These are phyloP conservation scores for Cystobasidium onofrii DNA, from an alignment of 768 basidiomycete genomes.

Conservation along the genomic window DNA sequence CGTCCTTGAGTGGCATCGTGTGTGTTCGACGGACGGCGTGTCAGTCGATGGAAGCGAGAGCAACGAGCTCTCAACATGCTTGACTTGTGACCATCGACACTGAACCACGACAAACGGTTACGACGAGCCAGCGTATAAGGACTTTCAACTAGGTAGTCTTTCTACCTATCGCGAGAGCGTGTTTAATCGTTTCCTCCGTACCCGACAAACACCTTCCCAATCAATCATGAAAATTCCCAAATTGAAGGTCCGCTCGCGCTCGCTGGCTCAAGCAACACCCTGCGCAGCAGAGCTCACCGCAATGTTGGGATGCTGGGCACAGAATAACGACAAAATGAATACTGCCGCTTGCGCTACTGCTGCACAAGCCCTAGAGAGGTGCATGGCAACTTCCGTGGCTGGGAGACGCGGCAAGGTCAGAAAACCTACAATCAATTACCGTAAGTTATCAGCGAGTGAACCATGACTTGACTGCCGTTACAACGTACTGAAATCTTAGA, in stretches of 20 bases:
- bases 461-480: background rate
- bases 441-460: background rate
- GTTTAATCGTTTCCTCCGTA: background rate
- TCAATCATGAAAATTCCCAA: constrained; percentile 14
- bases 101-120: background rate
- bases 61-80: background rate
- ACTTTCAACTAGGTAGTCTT: no score
- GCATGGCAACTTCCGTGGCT: constrained; percentile 16
- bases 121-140: background rate
- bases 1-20: constrained; percentile 6
- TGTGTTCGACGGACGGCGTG: background rate
- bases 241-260: constrained; percentile 24
- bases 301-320: constrained; percentile 26
- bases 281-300: constrained; percentile 24
- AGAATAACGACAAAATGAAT: constrained; percentile 4
- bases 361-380: background rate
- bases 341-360: background rate
- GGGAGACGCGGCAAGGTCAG: constrained; percentile 21
- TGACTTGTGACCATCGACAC: background rate
- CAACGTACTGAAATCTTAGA: background rate
- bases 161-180: no score
- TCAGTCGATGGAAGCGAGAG: background rate
- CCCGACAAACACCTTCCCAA: background rate
- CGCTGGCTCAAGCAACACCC: constrained; percentile 15
- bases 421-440: constrained; percentile 31